A percentile compares a stretch with the other conserved stretches of the same genome.
These are phyloP conservation scores for Phytophthora sp. DNA, from an alignment of 352 stramenopile genomes.

Conservation along the genomic window DNA sequence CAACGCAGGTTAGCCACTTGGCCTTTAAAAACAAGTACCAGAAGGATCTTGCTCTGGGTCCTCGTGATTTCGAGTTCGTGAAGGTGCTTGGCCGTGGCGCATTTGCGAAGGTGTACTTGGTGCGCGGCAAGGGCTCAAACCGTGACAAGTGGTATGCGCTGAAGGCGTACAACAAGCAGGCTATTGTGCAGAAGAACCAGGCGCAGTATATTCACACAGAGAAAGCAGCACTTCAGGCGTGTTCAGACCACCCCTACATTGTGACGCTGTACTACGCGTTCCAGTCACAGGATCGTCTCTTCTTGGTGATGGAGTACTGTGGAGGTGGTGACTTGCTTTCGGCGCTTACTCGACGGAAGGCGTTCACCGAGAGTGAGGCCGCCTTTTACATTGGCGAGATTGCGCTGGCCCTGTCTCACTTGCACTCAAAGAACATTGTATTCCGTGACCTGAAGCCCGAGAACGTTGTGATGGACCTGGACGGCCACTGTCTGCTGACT, in stretches of 20 bases:
- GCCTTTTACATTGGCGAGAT: constrained; percentile 90
- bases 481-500: constrained; percentile 80
- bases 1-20: constrained; percentile 80
- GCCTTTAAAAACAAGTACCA: constrained; percentile 93
- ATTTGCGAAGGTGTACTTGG: constrained; percentile 87
- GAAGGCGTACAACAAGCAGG: constrained; percentile 90
- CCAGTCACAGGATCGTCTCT: constrained; percentile 83
- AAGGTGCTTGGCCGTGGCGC: constrained; percentile 84
- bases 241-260: constrained; percentile 88
- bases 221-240: constrained; percentile 81
- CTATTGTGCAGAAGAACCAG: constrained; percentile 90
- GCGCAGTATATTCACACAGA: constrained; percentile 89
- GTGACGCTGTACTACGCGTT: constrained; percentile 87
- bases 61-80: constrained; percentile 88
- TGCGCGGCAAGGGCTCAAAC: constrained; percentile 85
- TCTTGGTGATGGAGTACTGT: constrained; percentile 90
- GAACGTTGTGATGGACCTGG: constrained; percentile 89
- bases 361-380: constrained; percentile 78
- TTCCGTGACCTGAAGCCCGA: constrained; percentile 89
- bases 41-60: constrained; percentile 78
- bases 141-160: constrained; percentile 88
- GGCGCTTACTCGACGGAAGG: constrained; percentile 75
- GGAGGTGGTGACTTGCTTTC: constrained; percentile 81
- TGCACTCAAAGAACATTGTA: constrained; percentile 89
- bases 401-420: constrained; percentile 74